Percentiles rank a stretch among this genome's conserved stretches.
Conservation (phyloP, 768 basidiomycete species). For the Floccularia luteovirens region DNA sequence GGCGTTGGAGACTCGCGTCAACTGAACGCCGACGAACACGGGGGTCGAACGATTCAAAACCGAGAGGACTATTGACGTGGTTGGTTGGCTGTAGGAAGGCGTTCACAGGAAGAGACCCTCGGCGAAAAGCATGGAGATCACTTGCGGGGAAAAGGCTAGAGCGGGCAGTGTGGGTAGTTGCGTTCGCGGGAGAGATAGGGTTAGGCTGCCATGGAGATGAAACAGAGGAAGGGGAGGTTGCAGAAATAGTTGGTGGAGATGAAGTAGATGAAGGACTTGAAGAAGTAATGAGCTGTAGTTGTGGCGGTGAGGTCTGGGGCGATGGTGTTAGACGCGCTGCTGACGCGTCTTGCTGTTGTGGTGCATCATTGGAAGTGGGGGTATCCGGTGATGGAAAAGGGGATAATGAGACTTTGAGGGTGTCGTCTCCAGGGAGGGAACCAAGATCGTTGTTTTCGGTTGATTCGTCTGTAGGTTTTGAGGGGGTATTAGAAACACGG, state of each 20-base stretch:
- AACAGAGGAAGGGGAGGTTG: no score
- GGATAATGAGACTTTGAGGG: background rate
- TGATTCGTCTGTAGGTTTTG: constrained; percentile 22
- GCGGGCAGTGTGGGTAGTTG: constrained; percentile 15
- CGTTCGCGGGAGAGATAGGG: constrained; percentile 28
- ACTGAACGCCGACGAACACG: constrained; percentile 35
- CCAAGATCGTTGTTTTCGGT: constrained; percentile 14
- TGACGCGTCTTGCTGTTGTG: constrained; percentile 1
- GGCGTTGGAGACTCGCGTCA: constrained; percentile 39
- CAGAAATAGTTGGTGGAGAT: no score
- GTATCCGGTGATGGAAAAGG: background rate
- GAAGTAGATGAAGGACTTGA: no score
- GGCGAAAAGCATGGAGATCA: constrained; percentile 29
- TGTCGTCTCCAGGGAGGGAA: constrained; percentile 10
- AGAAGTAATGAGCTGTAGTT: constrained; percentile 33
- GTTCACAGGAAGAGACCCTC: constrained; percentile 50
- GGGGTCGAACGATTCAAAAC: constrained; percentile 35
- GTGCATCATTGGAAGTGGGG: background rate
- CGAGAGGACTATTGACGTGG: constrained; percentile 24
- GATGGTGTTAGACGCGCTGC: constrained; percentile 14
- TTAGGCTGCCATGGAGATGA: constrained; percentile 25
- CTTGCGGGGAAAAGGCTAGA: constrained; percentile 10
- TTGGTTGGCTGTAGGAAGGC: constrained; percentile 23
- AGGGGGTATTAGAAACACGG: constrained; percentile 7
- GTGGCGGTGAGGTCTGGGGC: constrained; percentile 27